These are phyloP conservation scores for Chaetomiaceae sp. DNA, from an alignment of 2,329 filamentous ascomycete genomes.

Conservation along the genomic window DNA sequence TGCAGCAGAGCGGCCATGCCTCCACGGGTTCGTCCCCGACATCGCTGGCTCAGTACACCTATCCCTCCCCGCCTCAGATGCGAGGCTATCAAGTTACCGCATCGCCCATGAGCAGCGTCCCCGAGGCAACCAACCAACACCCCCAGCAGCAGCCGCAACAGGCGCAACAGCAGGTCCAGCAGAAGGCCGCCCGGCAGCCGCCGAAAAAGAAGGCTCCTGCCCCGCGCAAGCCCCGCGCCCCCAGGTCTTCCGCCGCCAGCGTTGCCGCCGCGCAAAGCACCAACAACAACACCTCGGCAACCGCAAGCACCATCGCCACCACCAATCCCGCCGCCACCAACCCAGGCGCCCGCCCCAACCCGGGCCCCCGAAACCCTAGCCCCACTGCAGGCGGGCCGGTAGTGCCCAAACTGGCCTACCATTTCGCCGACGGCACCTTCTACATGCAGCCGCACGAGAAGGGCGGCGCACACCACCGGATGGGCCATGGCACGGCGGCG, in stretches of 20 bases:
- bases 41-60: too few species aligned
- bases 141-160: neutral
- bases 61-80: too few species aligned
- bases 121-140: neutral
- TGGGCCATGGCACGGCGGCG: slow-evolving; percentile 8
- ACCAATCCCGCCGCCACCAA: neutral
- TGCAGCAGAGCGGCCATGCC: neutral
- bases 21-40: neutral
- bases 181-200: neutral
- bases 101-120: neutral
- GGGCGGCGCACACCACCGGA: neutral
- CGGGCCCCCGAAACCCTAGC: too few species aligned
- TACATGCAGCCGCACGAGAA: slow-evolving; percentile 4
- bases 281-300: neutral
- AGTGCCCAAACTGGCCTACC: slow-evolving; percentile 7
- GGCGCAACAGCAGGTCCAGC: neutral
- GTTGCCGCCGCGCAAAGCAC: neutral
- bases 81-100: too few species aligned
- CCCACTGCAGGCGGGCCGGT: too few species aligned
- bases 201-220: neutral
- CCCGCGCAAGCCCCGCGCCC: slow-evolving; percentile 11
- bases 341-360: too few species aligned
- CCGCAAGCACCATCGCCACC: neutral
- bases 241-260: neutral
- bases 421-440: slow-evolving; percentile 7